Conservation (phyloP, 331 rosid genomes). For the Dryas integrifolia region DNA sequence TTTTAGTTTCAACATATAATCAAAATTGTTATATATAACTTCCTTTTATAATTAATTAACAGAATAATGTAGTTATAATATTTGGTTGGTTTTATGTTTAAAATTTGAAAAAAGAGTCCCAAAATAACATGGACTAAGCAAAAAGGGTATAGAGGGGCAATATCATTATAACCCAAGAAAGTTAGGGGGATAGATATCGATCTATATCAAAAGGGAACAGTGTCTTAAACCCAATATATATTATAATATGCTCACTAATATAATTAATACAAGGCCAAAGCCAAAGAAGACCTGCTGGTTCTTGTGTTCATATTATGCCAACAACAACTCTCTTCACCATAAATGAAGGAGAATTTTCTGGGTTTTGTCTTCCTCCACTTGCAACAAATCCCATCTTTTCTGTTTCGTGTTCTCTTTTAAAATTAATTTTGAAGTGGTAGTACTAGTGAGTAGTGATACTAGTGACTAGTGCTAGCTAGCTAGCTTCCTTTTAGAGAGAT, state of each 20-base stretch:
- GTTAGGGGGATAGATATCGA: constrained; percentile 41
- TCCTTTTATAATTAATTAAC: no score
- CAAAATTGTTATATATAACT: no score
- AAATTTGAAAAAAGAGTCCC: no score
- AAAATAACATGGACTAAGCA: no score
- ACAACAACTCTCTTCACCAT: constrained; percentile 45
- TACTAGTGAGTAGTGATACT: background rate
- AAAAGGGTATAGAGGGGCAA: constrained; percentile 30
- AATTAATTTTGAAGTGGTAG: background rate
- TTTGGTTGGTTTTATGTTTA: no score
- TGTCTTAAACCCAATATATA: background rate
- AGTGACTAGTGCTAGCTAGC: no score
- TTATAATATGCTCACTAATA: constrained; percentile 8
- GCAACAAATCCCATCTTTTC: constrained; percentile 55
- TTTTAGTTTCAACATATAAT: background rate
- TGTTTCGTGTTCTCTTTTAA: constrained; percentile 21
- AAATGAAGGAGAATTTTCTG: constrained; percentile 83
- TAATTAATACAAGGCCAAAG: constrained; percentile 36
- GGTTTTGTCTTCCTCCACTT: constrained; percentile 75
- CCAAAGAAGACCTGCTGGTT: constrained; percentile 34
- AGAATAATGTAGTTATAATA: no score
- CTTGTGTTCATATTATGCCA: constrained; percentile 50
- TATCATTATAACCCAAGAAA: constrained; percentile 20
- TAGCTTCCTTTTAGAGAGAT: background rate
- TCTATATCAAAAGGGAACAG: constrained; percentile 22